These are phyloP conservation scores for Periconia digitata DNA, from an alignment of 2,329 filamentous ascomycete genomes.

Conservation along the genomic window DNA sequence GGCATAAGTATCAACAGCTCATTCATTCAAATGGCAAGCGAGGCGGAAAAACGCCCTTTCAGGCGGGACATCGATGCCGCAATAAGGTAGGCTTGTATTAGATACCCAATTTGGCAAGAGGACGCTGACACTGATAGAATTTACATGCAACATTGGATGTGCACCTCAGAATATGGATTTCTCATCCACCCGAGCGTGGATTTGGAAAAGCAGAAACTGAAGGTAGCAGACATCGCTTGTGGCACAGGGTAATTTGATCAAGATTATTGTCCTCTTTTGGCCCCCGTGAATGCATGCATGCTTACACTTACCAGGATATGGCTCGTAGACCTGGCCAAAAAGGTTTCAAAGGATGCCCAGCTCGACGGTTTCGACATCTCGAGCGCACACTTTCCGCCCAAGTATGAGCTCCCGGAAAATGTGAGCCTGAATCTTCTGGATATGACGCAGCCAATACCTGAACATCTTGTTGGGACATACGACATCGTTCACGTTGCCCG, in stretches of 20 bases:
- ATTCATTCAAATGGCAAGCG: neutral
- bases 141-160: slow-evolving; percentile 1
- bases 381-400: neutral
- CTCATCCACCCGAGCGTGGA: neutral
- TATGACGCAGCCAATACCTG: neutral
- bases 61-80: neutral
- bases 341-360: neutral
- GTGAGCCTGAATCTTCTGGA: neutral
- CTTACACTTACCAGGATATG: neutral
- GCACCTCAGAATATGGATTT: neutral
- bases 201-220: neutral
- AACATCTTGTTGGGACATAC: neutral
- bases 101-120: neutral
- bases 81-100: neutral
- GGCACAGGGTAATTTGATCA: neutral
- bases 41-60: neutral
- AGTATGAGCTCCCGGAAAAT: neutral
- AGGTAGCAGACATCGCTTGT: neutral
- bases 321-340: neutral
- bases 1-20: neutral
- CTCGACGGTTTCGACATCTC: slow-evolving; percentile 1
- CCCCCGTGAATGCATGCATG: neutral
- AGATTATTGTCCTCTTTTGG: too few species aligned
- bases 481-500: neutral
- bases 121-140: neutral